phyloP scores from a whole-genome alignment of 371 early-diverging fungal genomes.

The Apophysomyces trapeziformis region DNA sequence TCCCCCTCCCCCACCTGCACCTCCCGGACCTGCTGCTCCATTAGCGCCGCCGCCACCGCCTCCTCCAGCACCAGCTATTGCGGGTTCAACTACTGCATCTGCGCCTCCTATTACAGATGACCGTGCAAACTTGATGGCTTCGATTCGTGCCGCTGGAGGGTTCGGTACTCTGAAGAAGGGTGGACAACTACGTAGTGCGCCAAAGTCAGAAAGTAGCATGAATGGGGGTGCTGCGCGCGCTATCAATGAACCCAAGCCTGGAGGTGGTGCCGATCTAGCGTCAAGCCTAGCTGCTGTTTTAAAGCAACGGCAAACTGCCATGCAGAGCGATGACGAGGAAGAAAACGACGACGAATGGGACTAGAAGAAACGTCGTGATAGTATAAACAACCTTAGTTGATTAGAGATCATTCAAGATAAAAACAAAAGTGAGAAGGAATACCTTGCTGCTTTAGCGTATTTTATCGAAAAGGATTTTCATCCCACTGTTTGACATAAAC shows the following conservation, averaged over 20 bases:
- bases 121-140: slow-evolving; percentile 41
- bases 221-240: slow-evolving; percentile 15
- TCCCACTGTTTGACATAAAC: too few species aligned
- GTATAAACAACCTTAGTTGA: too few species aligned
- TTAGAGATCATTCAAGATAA: too few species aligned
- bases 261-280: slow-evolving; percentile 40
- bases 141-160: slow-evolving; percentile 51
- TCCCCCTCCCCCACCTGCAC: slow-evolving; percentile 6
- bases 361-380: slow-evolving; percentile 13
- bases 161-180: slow-evolving; percentile 40
- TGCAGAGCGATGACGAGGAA: slow-evolving; percentile 52
- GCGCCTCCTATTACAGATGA: slow-evolving; percentile 23
- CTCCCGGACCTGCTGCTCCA: slow-evolving; percentile 20
- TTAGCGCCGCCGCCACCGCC: slow-evolving; percentile 33
- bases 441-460: too few species aligned
- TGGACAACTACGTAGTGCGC: slow-evolving; percentile 24
- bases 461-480: too few species aligned
- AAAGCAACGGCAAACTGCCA: slow-evolving; percentile 45
- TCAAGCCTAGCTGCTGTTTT: slow-evolving; percentile 49
- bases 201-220: slow-evolving; percentile 4
- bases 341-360: slow-evolving; percentile 45
- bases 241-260: slow-evolving; percentile 21
- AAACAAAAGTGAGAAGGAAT: not conserved
- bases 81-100: slow-evolving; percentile 19
- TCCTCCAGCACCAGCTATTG: slow-evolving; percentile 18